Evolutionary conservation across 2,329 filamentous ascomycete species (phyloP).

Genomic region (Rhinocladiella mackenziei): DNA sequence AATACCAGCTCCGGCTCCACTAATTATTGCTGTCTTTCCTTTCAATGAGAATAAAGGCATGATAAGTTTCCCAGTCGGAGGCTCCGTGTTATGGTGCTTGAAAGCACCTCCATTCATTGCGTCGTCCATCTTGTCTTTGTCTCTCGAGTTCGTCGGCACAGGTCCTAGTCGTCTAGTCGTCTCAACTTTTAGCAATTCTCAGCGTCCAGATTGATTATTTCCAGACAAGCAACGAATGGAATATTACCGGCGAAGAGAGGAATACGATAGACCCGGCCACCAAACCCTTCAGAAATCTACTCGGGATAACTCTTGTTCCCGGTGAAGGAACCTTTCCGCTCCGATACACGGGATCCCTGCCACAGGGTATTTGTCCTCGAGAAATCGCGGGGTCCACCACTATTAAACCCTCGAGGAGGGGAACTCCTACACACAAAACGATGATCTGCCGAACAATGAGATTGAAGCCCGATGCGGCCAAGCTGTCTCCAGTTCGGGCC

Average conservation of each 20-base stretch:
- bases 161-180: no score
- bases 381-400: no score
- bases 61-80: constrained; percentile 49
- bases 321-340: no score
- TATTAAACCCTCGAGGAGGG: no score
- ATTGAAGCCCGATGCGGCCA: no score
- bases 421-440: no score
- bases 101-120: constrained; percentile 48
- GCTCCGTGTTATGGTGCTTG: constrained; percentile 53
- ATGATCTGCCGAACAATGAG: no score
- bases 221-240: not conserved
- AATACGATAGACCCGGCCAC: constrained; percentile 4
- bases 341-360: no score
- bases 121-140: constrained; percentile 34
- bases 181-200: no score
- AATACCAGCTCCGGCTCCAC: constrained; percentile 66
- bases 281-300: not conserved
- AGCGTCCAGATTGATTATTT: not conserved
- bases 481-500: no score
- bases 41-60: constrained; percentile 66
- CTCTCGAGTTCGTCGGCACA: not conserved
- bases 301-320: no score
- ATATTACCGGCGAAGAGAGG: not conserved
- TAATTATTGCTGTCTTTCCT: constrained; percentile 66
- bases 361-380: no score